Percentiles rank a stretch among this genome's conserved stretches.
phyloP scores from a whole-genome alignment of 192 early-diverging fungal species.

The Coemansia sp. region DNA sequence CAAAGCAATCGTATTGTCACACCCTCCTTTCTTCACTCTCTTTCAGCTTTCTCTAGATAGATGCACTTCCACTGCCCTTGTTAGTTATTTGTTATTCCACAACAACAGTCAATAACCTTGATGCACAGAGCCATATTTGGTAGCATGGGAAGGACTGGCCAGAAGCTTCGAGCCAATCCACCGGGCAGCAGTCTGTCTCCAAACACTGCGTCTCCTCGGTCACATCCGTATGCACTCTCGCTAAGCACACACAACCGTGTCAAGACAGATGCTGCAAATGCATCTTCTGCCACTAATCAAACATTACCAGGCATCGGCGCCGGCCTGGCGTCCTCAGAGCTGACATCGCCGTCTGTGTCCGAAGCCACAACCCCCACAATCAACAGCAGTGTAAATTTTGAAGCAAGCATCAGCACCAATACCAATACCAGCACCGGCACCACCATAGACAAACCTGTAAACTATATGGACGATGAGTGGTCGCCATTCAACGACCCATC shows the following conservation, averaged over 20 bases:
- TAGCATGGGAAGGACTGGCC: conserved; percentile 44
- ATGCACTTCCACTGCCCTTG: neutral
- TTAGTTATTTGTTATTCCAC: neutral
- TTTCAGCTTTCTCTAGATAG: neutral
- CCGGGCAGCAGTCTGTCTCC: conserved; percentile 3
- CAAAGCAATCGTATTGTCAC: neutral
- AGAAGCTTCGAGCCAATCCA: conserved; percentile 24
- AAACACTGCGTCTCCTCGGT: conserved; percentile 8
- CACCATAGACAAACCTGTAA: neutral
- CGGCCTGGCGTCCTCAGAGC: neutral
- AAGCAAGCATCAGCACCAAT: too few relatives aligned
- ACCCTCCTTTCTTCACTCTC: neutral
- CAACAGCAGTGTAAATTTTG: neutral
- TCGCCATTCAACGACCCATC: conserved; percentile 31
- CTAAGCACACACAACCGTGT: neutral
- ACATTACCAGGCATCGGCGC: neutral
- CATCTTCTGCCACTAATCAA: neutral
- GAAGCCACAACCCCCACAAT: conserved; percentile 1
- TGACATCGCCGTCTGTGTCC: neutral
- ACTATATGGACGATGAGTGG: conserved; percentile 24
- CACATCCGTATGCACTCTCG: conserved; percentile 27
- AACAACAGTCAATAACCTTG: conserved; percentile 1
- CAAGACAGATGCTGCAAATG: neutral
- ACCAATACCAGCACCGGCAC: neutral
- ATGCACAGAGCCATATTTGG: conserved; percentile 31